Evolutionary conservation across 1,284 basidiomycete species (phyloP).

Genomic region (Microstroma glucosiphilum): DNA sequence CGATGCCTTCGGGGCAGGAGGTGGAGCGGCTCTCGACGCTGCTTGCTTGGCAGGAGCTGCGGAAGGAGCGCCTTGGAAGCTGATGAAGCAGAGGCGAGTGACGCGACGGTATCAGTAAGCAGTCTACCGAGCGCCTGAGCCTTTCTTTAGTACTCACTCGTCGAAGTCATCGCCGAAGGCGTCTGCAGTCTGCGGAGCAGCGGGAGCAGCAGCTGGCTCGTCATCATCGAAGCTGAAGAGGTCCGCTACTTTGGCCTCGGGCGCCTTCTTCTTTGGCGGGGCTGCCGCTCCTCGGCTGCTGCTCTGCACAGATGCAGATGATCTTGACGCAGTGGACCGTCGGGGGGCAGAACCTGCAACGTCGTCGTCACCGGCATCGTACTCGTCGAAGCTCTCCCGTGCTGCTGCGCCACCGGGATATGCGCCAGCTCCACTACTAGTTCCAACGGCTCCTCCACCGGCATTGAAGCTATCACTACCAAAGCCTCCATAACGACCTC

Average conservation of each 20-base stretch:
- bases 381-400: conserved; percentile 68
- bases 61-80: conserved; percentile 71
- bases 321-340: conserved; percentile 16
- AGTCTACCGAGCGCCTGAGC: background rate
- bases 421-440: conserved; percentile 1
- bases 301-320: conserved; percentile 7
- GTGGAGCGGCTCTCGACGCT: conserved; percentile 6
- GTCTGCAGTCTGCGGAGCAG: conserved; percentile 13
- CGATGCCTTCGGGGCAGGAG: conserved; percentile 10
- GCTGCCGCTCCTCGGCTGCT: conserved; percentile 10
- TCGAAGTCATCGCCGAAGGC: conserved; percentile 43
- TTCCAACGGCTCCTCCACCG: conserved; percentile 38
- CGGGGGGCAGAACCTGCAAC: conserved; percentile 8
- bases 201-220: conserved; percentile 53
- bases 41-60: conserved; percentile 29
- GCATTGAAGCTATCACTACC: conserved; percentile 63
- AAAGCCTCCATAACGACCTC: conserved; percentile 72
- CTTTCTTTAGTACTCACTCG: conserved; percentile 13
- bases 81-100: conserved; percentile 13
- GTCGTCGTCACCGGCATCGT: conserved; percentile 81
- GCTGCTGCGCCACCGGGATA: conserved; percentile 54
- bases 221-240: conserved; percentile 75
- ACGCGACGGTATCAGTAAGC: background rate
- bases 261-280: conserved; percentile 30
- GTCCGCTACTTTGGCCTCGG: conserved; percentile 56